A percentile compares a stretch with the other conserved stretches of the same genome.
Conservation (phyloP, 2,329 filamentous ascomycete species). For the Calonectria pteridis region DNA sequence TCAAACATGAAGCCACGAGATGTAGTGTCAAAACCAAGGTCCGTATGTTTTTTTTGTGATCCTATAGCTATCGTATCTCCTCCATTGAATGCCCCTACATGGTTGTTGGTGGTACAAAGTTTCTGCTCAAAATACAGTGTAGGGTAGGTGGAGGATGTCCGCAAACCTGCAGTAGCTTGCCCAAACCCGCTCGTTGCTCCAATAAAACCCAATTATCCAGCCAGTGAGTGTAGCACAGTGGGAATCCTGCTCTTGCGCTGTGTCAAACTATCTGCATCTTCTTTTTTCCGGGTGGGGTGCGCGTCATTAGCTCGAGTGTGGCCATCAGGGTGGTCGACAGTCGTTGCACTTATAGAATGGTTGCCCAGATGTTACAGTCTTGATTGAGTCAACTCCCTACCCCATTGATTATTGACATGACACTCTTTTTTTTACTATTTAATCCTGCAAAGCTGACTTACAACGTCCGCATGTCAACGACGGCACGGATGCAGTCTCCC, state of each 20-base stretch:
- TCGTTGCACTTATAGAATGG: slow-evolving; percentile 22
- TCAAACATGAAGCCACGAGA: background rate
- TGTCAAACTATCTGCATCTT: background rate
- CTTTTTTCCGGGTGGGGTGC: slow-evolving; percentile 2
- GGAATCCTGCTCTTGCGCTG: background rate
- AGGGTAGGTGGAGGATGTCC: slow-evolving; percentile 8
- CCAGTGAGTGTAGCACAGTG: background rate
- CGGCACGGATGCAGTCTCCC: slow-evolving; percentile 96
- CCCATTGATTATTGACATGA: slow-evolving; percentile 23
- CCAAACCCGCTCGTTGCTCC: slow-evolving; percentile 2
- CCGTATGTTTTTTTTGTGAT: background rate
- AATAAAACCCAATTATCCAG: slow-evolving; percentile 14
- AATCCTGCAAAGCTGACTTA: slow-evolving; percentile 33
- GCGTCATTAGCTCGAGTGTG: slow-evolving; percentile 13
- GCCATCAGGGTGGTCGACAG: slow-evolving; percentile 26
- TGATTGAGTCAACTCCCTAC: slow-evolving; percentile 28
- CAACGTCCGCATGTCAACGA: slow-evolving; percentile 74
- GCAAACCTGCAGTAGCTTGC: slow-evolving; percentile 2
- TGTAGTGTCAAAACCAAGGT: background rate
- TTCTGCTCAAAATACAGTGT: slow-evolving; percentile 7
- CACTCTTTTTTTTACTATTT: slow-evolving; percentile 28
- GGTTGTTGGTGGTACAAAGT: slow-evolving; percentile 12
- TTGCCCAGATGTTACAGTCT: slow-evolving; percentile 25
- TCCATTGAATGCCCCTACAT: background rate
- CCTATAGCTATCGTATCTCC: background rate